These are phyloP conservation scores for Panaeolus papilionaceus DNA, from an alignment of 768 basidiomycete genomes.

Conservation along the genomic window DNA sequence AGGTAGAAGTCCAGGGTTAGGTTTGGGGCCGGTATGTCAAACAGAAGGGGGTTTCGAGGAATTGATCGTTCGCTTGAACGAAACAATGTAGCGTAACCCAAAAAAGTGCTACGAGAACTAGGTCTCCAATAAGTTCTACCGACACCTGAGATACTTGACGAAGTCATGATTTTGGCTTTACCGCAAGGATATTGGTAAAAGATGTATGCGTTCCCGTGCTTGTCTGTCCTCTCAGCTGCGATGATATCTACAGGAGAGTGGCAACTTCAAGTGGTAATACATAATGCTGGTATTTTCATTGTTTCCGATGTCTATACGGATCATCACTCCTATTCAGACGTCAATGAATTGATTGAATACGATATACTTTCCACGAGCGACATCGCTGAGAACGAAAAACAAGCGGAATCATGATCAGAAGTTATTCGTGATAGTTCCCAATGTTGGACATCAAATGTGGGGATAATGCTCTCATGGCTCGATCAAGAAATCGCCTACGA, in stretches of 20 bases:
- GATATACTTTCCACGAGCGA: neutral
- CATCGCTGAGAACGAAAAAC: neutral
- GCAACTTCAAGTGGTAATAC: too few relatives aligned
- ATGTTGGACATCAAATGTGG: slow-evolving; percentile 5
- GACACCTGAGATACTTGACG: too few relatives aligned
- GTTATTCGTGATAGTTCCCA: neutral
- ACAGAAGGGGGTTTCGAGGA: neutral
- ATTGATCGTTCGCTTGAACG: neutral
- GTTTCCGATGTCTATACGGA: neutral
- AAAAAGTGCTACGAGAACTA: neutral
- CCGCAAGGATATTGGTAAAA: too few relatives aligned
- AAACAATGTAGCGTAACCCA: neutral
- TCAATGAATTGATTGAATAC: neutral
- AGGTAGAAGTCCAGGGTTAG: neutral
- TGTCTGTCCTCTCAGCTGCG: too few relatives aligned
- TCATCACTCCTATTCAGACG: neutral
- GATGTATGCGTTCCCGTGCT: too few relatives aligned
- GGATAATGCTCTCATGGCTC: slow-evolving; percentile 6
- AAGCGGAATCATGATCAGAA: neutral
- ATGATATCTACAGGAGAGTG: too few relatives aligned
- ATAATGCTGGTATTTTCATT: too few relatives aligned
- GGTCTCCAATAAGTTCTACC: too few relatives aligned
- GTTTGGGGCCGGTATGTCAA: neutral
- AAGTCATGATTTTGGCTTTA: too few relatives aligned
- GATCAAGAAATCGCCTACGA: slow-evolving; percentile 9